Conservation (phyloP, 768 basidiomycete genomes). For the Nidula microcarpa region DNA sequence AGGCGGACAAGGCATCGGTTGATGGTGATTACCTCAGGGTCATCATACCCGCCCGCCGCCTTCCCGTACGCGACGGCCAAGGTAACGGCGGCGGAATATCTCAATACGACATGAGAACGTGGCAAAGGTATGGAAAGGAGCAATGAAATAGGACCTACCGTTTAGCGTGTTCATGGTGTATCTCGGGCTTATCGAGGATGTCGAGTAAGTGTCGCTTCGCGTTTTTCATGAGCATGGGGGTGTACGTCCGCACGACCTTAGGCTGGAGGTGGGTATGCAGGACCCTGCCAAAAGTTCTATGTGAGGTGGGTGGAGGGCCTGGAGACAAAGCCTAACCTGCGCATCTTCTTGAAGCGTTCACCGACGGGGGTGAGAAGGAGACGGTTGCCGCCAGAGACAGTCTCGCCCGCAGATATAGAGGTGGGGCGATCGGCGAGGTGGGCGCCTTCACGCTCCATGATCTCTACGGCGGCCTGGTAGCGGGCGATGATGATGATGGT, state of each 20-base stretch:
- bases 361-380: conserved; percentile 53
- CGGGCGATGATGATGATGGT: conserved; percentile 45
- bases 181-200: conserved; percentile 33
- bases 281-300: conserved; percentile 30
- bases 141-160: conserved; percentile 24
- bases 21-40: conserved; percentile 44
- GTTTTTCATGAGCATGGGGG: conserved; percentile 42
- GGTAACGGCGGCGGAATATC: conserved; percentile 47
- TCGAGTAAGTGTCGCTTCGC: conserved; percentile 42
- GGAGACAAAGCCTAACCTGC: conserved; percentile 34
- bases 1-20: conserved; percentile 42
- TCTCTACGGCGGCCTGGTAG: conserved; percentile 57
- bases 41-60: conserved; percentile 33
- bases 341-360: conserved; percentile 58
- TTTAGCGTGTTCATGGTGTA: conserved; percentile 55
- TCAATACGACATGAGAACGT: conserved; percentile 7
- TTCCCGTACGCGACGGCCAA: conserved; percentile 50
- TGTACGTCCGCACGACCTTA: conserved; percentile 45
- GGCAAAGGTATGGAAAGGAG: background rate
- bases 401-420: conserved; percentile 56
- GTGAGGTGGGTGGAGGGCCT: background rate
- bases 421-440: conserved; percentile 49
- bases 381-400: conserved; percentile 55
- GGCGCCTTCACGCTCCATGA: conserved; percentile 67
- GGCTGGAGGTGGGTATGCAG: conserved; percentile 58